Base-by-base conservation (phyloP, 805 yeast species). In the Brettanomyces sp. region DNA sequence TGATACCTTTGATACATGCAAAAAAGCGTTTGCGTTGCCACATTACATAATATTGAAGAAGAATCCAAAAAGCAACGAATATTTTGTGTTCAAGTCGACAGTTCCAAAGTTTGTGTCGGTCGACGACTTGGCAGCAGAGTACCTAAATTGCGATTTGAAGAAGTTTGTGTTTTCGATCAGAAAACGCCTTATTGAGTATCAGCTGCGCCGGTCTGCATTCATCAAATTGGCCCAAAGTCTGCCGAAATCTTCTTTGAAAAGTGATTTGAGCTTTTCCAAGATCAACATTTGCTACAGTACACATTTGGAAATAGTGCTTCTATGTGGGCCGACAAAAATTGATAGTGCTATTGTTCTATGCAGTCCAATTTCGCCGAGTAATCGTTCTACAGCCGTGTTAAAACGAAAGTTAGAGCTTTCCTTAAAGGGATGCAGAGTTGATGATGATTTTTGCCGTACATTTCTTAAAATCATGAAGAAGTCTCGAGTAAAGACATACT, bases 21-120 rank as follows among this genome's bases (percentile, higher is more conserved):
- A 52, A 13, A 33, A 46, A 3, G 58, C 59, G 35, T 77, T 59
- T 52, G 38, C 56, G 4, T 53, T 58, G 1, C 77, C 80, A 2
- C 79, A 75, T 52, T 77, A 77, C 54, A 65, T 72, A 13, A 76
- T 77, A 3, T 58, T 77, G 39, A 52, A 55, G 21, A 56, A 48
- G 39, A 42, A 44, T 2, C 45, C 45, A 8, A 62, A 61, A 39
- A 62, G 54, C 42, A 51, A 54, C 18, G 52, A 54, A 18, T 65
- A 68, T 68, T 46, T 41, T 22, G 36, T 65, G 2, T 64, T 60
- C 51, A 65, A 63, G 44, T 61, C 67, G 11, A 66, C 70, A 6
- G 35, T 64, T 3, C 69, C 70, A 1, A 56, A 52, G 22, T 65
- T 56, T 45, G 47, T 66, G 14, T 63, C 65, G 5, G 39, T 61